phyloP scores from a whole-genome alignment of 1,139 yeast species.

The Candida tunisiensis region DNA sequence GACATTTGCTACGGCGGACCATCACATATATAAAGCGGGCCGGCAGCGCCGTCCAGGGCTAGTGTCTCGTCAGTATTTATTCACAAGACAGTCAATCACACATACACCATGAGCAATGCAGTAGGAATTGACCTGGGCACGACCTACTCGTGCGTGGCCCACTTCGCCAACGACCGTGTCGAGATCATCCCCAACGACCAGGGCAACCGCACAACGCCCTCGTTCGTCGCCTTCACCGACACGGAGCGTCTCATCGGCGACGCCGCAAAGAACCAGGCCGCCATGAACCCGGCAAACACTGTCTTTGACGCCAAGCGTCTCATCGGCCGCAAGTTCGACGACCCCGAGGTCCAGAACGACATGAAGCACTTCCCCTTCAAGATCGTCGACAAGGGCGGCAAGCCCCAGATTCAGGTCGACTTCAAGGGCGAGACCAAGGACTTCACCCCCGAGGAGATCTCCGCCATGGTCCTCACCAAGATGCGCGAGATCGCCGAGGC shows the following conservation, averaged over 20 bases:
- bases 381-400: slow-evolving; percentile 71
- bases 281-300: slow-evolving; percentile 91
- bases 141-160: slow-evolving; percentile 83
- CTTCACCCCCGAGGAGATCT: slow-evolving; percentile 95
- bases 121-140: background rate
- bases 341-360: slow-evolving; percentile 85
- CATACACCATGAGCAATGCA: background rate
- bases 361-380: slow-evolving; percentile 96
- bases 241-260: slow-evolving; percentile 98
- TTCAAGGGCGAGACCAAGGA: slow-evolving; percentile 87
- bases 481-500: slow-evolving; percentile 98
- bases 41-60: no score
- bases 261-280: slow-evolving; percentile 99
- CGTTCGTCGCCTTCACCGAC: slow-evolving; percentile 94
- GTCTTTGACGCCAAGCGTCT: slow-evolving; percentile 97
- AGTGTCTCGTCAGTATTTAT: no score
- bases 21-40: no score
- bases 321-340: slow-evolving; percentile 88
- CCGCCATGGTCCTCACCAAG: slow-evolving; percentile 91
- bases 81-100: background rate
- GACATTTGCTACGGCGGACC: no score
- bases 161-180: slow-evolving; percentile 53
- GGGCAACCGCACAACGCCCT: slow-evolving; percentile 99
- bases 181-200: slow-evolving; percentile 96
- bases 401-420: slow-evolving; percentile 84